Evolutionary conservation across 306 rosid species (phyloP).

Genomic region (Cercis canadensis): DNA sequence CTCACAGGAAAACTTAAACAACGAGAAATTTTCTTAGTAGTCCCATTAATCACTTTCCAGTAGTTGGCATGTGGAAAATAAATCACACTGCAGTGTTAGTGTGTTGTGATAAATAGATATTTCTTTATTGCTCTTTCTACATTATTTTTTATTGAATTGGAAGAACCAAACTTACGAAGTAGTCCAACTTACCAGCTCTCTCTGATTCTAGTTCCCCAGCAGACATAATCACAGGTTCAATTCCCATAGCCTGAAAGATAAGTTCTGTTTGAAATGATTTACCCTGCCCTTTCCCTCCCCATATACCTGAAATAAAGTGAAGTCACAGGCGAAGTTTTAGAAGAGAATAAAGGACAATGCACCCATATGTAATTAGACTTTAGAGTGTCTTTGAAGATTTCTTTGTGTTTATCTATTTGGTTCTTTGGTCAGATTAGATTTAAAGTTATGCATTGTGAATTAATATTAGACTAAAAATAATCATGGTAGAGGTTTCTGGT

Average conservation of each 20-base stretch:
- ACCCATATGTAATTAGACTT: slow-evolving; percentile 16
- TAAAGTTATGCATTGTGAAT: slow-evolving; percentile 2
- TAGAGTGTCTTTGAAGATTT: too few relatives aligned
- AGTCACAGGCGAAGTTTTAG: slow-evolving; percentile 3
- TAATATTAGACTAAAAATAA: background rate
- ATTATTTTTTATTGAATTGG: slow-evolving; percentile 1
- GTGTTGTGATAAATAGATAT: slow-evolving; percentile 27
- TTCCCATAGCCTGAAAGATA: slow-evolving; percentile 89
- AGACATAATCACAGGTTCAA: slow-evolving; percentile 94
- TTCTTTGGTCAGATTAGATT: slow-evolving; percentile 21
- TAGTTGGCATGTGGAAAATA: background rate
- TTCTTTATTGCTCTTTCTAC: slow-evolving; percentile 15
- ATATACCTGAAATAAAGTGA: slow-evolving; percentile 62
- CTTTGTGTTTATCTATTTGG: slow-evolving; percentile 3
- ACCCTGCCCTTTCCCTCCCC: slow-evolving; percentile 99
- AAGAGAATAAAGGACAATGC: slow-evolving; percentile 15
- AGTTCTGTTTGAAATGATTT: slow-evolving; percentile 98
- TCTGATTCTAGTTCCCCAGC: slow-evolving; percentile 98
- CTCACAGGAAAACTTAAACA: slow-evolving; percentile 18
- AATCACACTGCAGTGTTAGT: slow-evolving; percentile 2
- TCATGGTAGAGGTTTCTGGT: background rate
- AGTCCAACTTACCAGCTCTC: slow-evolving; percentile 81
- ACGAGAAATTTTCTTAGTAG: slow-evolving; percentile 6
- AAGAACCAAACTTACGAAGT: slow-evolving; percentile 20
- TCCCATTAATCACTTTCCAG: slow-evolving; percentile 18